These are phyloP conservation scores for Dunaliella primolecta DNA, from an alignment of 139 green algal species.

Conservation along the genomic window DNA sequence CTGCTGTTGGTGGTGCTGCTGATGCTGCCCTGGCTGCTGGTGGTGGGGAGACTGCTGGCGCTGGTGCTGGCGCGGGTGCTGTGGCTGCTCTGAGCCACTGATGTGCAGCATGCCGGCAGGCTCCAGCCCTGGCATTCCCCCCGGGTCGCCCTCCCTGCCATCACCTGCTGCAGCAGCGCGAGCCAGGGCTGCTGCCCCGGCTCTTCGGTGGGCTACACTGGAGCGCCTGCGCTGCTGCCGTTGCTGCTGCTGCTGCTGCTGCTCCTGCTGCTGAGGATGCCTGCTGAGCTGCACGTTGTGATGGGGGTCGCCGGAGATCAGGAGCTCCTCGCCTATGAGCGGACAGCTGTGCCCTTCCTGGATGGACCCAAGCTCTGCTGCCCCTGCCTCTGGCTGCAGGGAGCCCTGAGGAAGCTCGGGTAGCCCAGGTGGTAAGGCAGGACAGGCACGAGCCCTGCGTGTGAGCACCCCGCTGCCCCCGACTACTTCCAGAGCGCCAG, in stretches of 20 bases:
- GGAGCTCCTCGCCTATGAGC: not conserved
- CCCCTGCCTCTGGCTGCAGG: not conserved
- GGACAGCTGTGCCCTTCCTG: not conserved
- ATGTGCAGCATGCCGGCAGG: not conserved
- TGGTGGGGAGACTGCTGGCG: not conserved
- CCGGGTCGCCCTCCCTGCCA: not conserved
- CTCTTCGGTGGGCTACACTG: not conserved
- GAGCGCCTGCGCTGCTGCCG: not conserved
- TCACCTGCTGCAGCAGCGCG: not conserved
- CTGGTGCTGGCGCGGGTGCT: not conserved
- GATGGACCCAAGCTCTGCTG: not conserved
- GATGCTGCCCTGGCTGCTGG: not conserved
- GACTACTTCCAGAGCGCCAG: not conserved
- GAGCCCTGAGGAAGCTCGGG: not conserved
- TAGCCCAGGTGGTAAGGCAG: too few relatives aligned
- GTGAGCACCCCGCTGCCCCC: not conserved
- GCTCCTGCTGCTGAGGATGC: not conserved
- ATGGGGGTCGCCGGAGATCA: not conserved
- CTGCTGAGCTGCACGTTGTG: not conserved
- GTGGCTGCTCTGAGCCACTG: not conserved
- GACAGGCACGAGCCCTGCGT: too few relatives aligned
- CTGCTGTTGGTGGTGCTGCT: not conserved
- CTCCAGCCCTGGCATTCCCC: not conserved
- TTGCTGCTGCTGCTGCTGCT: not conserved
- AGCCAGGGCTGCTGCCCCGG: not conserved